Evolutionary conservation across 1,139 yeast species (phyloP), one percentile per base, ranked within the genome.

Genomic region (Sugiyamaella paludigena): DNA sequence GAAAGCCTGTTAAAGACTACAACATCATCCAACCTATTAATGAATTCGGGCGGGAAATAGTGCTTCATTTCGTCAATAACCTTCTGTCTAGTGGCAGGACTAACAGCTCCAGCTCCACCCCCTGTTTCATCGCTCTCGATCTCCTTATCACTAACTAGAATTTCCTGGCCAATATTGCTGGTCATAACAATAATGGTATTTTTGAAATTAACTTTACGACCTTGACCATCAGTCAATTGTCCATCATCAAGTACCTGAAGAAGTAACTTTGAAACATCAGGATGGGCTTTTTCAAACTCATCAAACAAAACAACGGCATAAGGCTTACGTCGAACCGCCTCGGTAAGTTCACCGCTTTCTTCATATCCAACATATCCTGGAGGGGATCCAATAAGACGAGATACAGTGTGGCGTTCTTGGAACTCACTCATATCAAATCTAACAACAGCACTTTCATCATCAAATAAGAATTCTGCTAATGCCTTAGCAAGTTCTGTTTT

Each of bases 351-450:
- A 47, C 98, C 98, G 38, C 80, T 73, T 58, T 86, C 94, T 61
- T 92, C 98, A 69, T 89, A 91, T 42, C 97, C 95, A 31, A 92
- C 97, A 65, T 92, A 92, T 8, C 98, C 97, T 12, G 98, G 98
- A 7, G 98, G 98, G 0, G 98, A 92, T 41, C 98, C 98, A 59
- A 92, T 88, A 53, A 92, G 77, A 57, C 97, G 78, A 36, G 96
- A 85, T 10, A 91, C 82, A 0, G 95, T 77, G 67, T 89, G 97
- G 65, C 87, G 86, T 65, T 92, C 98, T 70, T 91, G 98, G 68
- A 91, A 92, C 67, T 92, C 98, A 24, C 96, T 87, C 98, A 92
- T 92, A 67, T 92, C 98, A 66, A 92, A 91, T 58, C 98, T 77
- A 31, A 89, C 80, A 28, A 92, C 91, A 6, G 96, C 80, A 40